A percentile compares a stretch with the other conserved stretches of the same genome.
phyloP scores from a whole-genome alignment of 2,329 filamentous ascomycete species.

The Didymellaceae sp. region DNA sequence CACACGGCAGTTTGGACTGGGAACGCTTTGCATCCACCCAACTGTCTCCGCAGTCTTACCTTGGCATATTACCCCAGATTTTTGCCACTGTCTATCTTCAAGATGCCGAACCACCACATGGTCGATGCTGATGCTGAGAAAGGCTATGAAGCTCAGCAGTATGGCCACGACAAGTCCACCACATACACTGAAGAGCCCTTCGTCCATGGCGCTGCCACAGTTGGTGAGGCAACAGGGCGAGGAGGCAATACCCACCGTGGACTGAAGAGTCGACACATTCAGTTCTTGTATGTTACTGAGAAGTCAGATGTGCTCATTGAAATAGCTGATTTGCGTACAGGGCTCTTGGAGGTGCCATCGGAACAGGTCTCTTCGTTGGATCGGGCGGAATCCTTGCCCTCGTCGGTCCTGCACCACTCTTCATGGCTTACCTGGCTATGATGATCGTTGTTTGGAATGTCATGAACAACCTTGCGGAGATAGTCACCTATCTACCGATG shows the following conservation, averaged over 20 bases:
- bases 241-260: slow-evolving; percentile 46
- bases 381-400: slow-evolving; percentile 42
- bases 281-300: slow-evolving; percentile 37
- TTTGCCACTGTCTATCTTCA: neutral
- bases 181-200: slow-evolving; percentile 31
- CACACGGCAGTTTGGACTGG: slow-evolving; percentile 4
- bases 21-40: neutral
- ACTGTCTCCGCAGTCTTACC: neutral
- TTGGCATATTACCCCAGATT: neutral
- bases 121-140: slow-evolving; percentile 33
- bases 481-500: slow-evolving; percentile 51
- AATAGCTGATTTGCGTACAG: slow-evolving; percentile 51
- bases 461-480: slow-evolving; percentile 51
- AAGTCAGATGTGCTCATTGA: neutral
- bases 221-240: slow-evolving; percentile 36
- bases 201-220: slow-evolving; percentile 35
- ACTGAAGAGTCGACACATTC: slow-evolving; percentile 48
- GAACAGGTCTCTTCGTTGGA: slow-evolving; percentile 48
- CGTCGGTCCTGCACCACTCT: slow-evolving; percentile 44
- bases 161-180: slow-evolving; percentile 27
- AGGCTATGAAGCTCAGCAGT: slow-evolving; percentile 22
- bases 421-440: slow-evolving; percentile 48
- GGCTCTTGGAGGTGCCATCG: slow-evolving; percentile 65
- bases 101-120: slow-evolving; percentile 35
- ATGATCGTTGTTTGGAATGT: slow-evolving; percentile 49